Base-by-base conservation (phyloP, 2,329 filamentous ascomycete genomes). In the Xylaria sp. region DNA sequence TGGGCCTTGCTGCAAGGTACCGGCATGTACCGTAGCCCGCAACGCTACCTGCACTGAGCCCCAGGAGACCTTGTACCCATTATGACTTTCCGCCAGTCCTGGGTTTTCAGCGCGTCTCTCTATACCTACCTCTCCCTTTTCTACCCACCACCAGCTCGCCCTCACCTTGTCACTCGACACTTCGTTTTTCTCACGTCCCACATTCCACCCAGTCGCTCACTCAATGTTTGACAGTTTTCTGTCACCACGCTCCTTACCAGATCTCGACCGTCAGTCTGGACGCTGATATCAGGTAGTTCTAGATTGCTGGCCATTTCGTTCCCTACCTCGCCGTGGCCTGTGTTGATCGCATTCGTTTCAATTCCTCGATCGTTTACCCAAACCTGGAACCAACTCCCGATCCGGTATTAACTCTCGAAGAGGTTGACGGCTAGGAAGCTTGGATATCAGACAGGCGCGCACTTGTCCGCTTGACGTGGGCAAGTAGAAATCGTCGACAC, bases 301-400 rank as follows among this genome's bases (percentile, higher is more conserved):
- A 59, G 67, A 68, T 66, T 66, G 65, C 59, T 59, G 62, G 48
- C 46, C 58, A 56, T 67, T 63, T 66, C 71, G 62, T 68, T 73
- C 71, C 63, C 70, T 71, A 63, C 53, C 43, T 57, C 51, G 57
- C 41, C 43, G 53, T 41, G 54, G 60, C 54, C 63, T 68, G 70
- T 73, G 71, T 73, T 72, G 71, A 72, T 71, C 73, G 68, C 72
- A 72, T 69, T 72, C 68, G 57, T 68, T 72, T 63, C 61, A 51
- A 61, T 47, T 41, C 38, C 17, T 19, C 57, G 46, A 58, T 37
- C 54, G 31, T 41, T 41, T 41, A 58, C 23, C 40, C 59, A 51
- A 35, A 29, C 58, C 54, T 51, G 62, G 63, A 47, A 54, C 63
- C 64, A 66, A 57, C 60, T 63, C 66, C 62, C 52, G 55, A 41